These are phyloP conservation scores for Mortierella sp. DNA, from an alignment of 371 early-diverging fungal genomes.

Conservation along the genomic window DNA sequence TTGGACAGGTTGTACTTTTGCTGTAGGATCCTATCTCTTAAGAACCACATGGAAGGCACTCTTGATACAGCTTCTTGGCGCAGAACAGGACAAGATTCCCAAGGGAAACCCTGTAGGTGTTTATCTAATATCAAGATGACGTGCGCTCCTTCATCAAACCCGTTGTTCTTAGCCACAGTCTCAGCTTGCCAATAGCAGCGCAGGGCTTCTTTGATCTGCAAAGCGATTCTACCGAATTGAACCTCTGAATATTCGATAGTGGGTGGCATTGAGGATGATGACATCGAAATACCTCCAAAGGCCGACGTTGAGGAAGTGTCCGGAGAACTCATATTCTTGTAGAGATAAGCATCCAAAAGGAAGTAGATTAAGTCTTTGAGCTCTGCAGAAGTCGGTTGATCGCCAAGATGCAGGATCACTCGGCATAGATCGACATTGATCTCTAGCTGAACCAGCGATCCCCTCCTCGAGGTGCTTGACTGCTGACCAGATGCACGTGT, in stretches of 20 bases:
- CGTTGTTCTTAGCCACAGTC: conserved; percentile 54
- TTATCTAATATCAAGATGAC: conserved; percentile 88
- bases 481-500: conserved; percentile 2
- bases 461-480: neutral
- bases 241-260: conserved; percentile 39
- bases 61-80: conserved; percentile 82
- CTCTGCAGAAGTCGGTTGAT: conserved; percentile 59
- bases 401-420: conserved; percentile 69
- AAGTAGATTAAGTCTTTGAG: conserved; percentile 82
- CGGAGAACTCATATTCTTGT: conserved; percentile 39
- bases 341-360: conserved; percentile 74
- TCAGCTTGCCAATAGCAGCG: conserved; percentile 50
- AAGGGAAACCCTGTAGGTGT: conserved; percentile 83
- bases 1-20: conserved; percentile 7
- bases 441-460: conserved; percentile 43
- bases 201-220: conserved; percentile 34
- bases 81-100: conserved; percentile 86
- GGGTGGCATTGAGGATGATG: neutral
- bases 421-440: conserved; percentile 68
- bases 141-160: conserved; percentile 62
- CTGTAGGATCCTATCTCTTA: conserved; percentile 74
- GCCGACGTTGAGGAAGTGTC: conserved; percentile 64
- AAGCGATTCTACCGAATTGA: conserved; percentile 30
- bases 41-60: conserved; percentile 81
- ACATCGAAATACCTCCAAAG: conserved; percentile 24